Evolutionary conservation across 352 stramenopile genomes (phyloP).

Genomic region (Pseudoperonospora humuli): DNA sequence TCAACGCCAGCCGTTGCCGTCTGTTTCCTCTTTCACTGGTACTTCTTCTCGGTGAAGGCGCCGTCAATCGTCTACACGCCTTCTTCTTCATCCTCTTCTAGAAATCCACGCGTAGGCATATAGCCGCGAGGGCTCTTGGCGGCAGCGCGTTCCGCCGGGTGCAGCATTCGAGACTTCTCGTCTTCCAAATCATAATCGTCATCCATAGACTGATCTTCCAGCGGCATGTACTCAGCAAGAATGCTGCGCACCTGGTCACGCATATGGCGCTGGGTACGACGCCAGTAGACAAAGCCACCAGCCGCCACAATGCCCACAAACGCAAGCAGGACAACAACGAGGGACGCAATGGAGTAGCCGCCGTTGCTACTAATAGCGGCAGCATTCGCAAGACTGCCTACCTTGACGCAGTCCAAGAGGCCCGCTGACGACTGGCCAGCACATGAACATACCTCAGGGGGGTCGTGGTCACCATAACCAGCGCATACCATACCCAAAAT

Average conservation of each 20-base stretch:
- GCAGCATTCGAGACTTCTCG: slow-evolving; percentile 39
- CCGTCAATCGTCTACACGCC: slow-evolving; percentile 39
- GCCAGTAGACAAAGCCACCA: slow-evolving; percentile 87
- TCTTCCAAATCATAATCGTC: slow-evolving; percentile 58
- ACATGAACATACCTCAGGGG: slow-evolving; percentile 71
- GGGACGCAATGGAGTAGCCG: slow-evolving; percentile 74
- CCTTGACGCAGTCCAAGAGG: slow-evolving; percentile 63
- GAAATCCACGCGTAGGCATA: slow-evolving; percentile 78
- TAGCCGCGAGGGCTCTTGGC: slow-evolving; percentile 81
- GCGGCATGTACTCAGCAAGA: slow-evolving; percentile 94
- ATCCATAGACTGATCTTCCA: slow-evolving; percentile 84
- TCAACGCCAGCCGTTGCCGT: too few species aligned
- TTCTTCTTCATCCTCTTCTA: slow-evolving; percentile 77
- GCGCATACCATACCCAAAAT: slow-evolving; percentile 84
- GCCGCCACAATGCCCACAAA: slow-evolving; percentile 67
- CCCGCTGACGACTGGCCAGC: slow-evolving; percentile 54
- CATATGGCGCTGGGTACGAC: slow-evolving; percentile 90
- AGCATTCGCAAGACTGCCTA: slow-evolving; percentile 58
- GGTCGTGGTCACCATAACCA: slow-evolving; percentile 73
- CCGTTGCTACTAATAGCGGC: slow-evolving; percentile 37
- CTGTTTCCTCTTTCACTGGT: too few species aligned
- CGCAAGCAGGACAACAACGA: slow-evolving; percentile 80
- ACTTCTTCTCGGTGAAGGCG: too few species aligned
- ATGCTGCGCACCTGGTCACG: slow-evolving; percentile 93
- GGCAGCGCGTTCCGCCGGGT: slow-evolving; percentile 57